Evolutionary conservation across 495 filamentous ascomycete genomes (phyloP), one percentile per base, ranked within the genome.

Genomic region (Tetracladium setigerum): DNA sequence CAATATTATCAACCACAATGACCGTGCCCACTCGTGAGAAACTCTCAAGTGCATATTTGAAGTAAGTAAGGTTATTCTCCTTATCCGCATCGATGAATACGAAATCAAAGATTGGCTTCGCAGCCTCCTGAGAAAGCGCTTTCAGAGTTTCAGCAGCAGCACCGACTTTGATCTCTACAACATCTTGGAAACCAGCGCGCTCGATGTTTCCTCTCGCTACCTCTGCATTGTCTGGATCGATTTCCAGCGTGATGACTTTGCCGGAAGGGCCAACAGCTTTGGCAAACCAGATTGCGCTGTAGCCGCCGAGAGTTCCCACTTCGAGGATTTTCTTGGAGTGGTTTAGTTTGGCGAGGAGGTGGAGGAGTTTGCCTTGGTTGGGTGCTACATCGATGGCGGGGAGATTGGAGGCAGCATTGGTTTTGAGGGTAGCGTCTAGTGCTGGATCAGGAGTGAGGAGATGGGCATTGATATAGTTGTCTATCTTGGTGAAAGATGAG

Each of bases 11-110:
- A 17, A 54, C 17, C 13, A 54, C 41, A 30, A 54, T 46, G 35
- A 54, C n/a, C 0, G 52, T 50, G 5, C 52, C 52, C 27, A 16
- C 27, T 17, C 27, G 22, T 5, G 24, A 32, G 31, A 50, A 27
- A n/a, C n/a, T n/a, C 15, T 49, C 32, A 14, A 54, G 24, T 13
- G 46, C 46, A 12, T 18, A 45, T n/a, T 36, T 30, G 13, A 49
- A 38, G 33, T 54, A 54, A 4, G 19, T 38, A 9, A 14, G 13
- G 31, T 56, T 52, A 22, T 52, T 52, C 14, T 52, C 44, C 39
- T 56, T 56, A 46, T 56, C 49, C 9, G 53, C 53, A 44, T 56
- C 53, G 19, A 56, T 48, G 19, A 56, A 56, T 14, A 52, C 38
- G 38, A 56, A 12, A 40, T 52, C 53, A 40, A 56, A 56, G 15